A percentile compares a stretch with the other conserved stretches of the same genome.
Conservation (phyloP, 2,329 filamentous ascomycete species). For the Epicoccum sorghinum region DNA sequence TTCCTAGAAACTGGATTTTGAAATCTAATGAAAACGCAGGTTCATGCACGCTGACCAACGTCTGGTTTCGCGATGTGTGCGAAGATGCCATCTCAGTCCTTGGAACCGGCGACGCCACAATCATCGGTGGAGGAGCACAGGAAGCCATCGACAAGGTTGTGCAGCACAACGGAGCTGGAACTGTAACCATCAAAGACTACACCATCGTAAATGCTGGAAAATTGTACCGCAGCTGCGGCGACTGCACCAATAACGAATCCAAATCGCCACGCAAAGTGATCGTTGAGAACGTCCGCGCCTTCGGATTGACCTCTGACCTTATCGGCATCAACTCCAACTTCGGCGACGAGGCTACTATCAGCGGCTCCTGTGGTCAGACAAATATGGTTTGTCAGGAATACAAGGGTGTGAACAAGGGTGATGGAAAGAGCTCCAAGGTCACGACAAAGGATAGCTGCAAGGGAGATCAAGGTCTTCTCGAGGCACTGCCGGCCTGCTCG, state of each 20-base stretch:
- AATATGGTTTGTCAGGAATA: conserved; percentile 21
- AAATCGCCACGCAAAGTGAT: conserved; percentile 51
- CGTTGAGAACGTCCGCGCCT: conserved; percentile 50
- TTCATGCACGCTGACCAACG: conserved; percentile 51
- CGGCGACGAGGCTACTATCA: conserved; percentile 53
- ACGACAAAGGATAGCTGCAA: conserved; percentile 24
- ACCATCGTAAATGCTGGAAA: conserved; percentile 55
- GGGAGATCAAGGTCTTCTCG: conserved; percentile 26
- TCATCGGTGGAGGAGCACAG: conserved; percentile 44
- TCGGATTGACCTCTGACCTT: conserved; percentile 47
- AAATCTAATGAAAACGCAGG: conserved; percentile 32
- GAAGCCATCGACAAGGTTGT: conserved; percentile 45
- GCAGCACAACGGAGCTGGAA: conserved; percentile 45
- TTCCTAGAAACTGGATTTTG: neutral
- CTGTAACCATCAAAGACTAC: conserved; percentile 45
- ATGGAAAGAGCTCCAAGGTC: conserved; percentile 16
- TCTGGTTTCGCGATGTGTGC: conserved; percentile 41
- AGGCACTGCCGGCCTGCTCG: conserved; percentile 23
- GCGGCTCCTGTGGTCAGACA: conserved; percentile 40
- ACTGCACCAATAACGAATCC: conserved; percentile 50
- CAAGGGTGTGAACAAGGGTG: conserved; percentile 21
- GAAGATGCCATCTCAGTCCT: conserved; percentile 41
- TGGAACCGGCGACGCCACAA: conserved; percentile 38
- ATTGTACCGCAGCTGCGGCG: conserved; percentile 57
- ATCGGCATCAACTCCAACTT: conserved; percentile 58